phyloP scores from a whole-genome alignment of 768 basidiomycete genomes.

The Lactarius hengduanensis region DNA sequence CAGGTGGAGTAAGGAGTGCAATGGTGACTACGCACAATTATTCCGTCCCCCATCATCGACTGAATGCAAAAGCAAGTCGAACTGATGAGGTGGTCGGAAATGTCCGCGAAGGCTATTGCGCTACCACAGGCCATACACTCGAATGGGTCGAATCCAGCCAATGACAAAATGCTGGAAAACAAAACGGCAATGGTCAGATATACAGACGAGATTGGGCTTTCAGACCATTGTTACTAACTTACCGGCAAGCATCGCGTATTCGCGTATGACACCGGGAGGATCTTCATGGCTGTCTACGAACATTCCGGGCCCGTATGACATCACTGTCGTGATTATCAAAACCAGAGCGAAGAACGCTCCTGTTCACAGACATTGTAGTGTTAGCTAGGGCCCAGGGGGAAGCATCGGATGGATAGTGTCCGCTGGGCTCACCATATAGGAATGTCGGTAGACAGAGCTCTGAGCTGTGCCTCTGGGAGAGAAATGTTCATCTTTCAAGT shows the following conservation, averaged over 20 bases:
- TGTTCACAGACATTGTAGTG: background rate
- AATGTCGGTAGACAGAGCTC: conserved; percentile 10
- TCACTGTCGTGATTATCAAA: conserved; percentile 1
- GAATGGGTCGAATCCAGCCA: conserved; percentile 7
- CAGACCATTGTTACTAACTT: too few species aligned
- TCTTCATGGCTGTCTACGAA: conserved; percentile 9
- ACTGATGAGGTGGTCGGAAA: background rate
- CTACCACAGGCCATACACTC: background rate
- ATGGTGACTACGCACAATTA: background rate
- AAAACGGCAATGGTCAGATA: too few species aligned
- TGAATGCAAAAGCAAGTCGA: conserved; percentile 1
- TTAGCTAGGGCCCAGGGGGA: background rate
- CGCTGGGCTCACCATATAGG: conserved; percentile 12
- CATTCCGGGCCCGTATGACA: background rate
- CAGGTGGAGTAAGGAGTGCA: background rate
- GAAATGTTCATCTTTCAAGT: background rate
- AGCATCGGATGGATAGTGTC: background rate
- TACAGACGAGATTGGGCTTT: too few species aligned
- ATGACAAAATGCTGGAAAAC: too few species aligned
- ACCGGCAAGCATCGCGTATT: too few species aligned
- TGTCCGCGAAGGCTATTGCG: background rate
- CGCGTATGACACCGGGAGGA: conserved; percentile 4
- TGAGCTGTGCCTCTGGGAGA: background rate
- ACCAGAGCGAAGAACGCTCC: conserved; percentile 11
- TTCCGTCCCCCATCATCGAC: background rate